phyloP scores from a whole-genome alignment of 352 stramenopile species.

The Phytophthora pistaciae region DNA sequence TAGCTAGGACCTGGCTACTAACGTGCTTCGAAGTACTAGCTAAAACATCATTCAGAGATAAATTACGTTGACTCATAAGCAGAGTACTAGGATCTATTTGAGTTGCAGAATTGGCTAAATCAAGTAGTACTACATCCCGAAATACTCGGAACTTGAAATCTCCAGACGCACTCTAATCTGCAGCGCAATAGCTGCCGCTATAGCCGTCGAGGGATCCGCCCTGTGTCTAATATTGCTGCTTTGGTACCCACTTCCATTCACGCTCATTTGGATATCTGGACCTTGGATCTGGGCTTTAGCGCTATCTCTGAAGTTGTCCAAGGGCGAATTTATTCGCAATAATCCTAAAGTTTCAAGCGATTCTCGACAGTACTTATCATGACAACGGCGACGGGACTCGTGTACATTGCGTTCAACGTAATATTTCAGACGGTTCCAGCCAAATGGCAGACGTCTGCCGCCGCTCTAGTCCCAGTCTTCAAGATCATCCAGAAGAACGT shows the following conservation, averaged over 20 bases:
- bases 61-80: too few relatives aligned
- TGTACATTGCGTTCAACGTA: conserved; percentile 17
- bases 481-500: conserved; percentile 26
- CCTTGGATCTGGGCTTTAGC: conserved; percentile 19
- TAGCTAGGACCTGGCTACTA: too few relatives aligned
- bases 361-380: conserved; percentile 19
- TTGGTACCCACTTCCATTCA: conserved; percentile 27
- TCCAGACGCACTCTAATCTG: conserved; percentile 5
- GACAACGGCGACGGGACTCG: conserved; percentile 1
- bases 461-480: conserved; percentile 16
- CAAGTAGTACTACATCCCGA: neutral
- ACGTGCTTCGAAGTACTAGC: too few relatives aligned
- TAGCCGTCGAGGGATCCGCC: conserved; percentile 1
- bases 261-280: conserved; percentile 17
- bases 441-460: conserved; percentile 11
- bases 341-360: conserved; percentile 9
- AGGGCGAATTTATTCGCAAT: conserved; percentile 17
- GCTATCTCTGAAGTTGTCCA: conserved; percentile 19
- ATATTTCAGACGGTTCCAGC: conserved; percentile 15
- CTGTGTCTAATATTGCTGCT: conserved; percentile 16
- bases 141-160: conserved; percentile 17
- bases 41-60: too few relatives aligned
- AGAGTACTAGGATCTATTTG: too few relatives aligned
- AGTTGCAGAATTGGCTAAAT: too few relatives aligned
- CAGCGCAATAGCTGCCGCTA: conserved; percentile 5